Evolutionary conservation across 306 rosid species (phyloP).

Genomic region (Benincasa hispida): DNA sequence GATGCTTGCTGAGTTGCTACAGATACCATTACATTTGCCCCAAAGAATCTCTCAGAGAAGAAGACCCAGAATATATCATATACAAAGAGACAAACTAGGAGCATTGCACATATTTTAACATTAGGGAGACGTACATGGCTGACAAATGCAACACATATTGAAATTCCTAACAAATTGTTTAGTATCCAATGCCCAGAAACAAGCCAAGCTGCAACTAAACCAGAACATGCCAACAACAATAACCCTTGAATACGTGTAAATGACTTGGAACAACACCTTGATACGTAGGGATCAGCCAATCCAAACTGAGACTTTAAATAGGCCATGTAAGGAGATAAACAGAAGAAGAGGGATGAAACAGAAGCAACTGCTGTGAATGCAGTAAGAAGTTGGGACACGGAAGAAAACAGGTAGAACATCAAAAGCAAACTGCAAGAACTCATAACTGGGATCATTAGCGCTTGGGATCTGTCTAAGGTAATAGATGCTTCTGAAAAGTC

Average conservation of each 20-base stretch:
- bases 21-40: conserved; percentile 98
- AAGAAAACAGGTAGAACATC: conserved; percentile 95
- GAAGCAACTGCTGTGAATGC: conserved; percentile 86
- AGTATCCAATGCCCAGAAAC: conserved; percentile 91
- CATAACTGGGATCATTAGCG: conserved; percentile 95
- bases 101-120: conserved; percentile 92
- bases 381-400: conserved; percentile 85
- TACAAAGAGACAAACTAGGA: conserved; percentile 72
- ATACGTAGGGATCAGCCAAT: conserved; percentile 78
- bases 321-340: conserved; percentile 59
- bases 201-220: conserved; percentile 79
- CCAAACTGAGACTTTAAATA: conserved; percentile 60
- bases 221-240: conserved; percentile 44
- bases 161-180: conserved; percentile 85
- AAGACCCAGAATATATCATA: conserved; percentile 98
- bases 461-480: conserved; percentile 82
- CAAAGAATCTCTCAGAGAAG: conserved; percentile 94
- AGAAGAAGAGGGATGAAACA: conserved; percentile 73
- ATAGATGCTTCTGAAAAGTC: conserved; percentile 79
- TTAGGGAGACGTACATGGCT: conserved; percentile 97
- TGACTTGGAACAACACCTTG: conserved; percentile 90
- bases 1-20: conserved; percentile 95
- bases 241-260: conserved; percentile 66
- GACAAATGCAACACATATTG: conserved; percentile 91
- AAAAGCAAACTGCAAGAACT: conserved; percentile 90